phyloP scores from a whole-genome alignment of 2,329 filamentous ascomycete genomes.

The Fusarium fujikuroi region DNA sequence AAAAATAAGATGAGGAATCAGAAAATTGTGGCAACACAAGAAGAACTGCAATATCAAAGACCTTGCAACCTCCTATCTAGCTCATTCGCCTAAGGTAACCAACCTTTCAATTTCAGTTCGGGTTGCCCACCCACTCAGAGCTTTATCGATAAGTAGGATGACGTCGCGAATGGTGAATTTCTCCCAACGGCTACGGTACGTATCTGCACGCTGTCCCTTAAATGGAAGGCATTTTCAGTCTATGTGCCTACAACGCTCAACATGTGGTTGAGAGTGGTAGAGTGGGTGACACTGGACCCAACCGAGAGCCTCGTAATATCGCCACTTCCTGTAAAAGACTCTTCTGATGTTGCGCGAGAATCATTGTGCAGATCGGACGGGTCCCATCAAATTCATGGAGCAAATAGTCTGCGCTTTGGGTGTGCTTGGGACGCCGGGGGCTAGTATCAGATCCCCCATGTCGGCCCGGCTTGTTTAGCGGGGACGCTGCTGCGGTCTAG shows the following conservation, averaged over 20 bases:
- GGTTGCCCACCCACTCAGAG: conserved; percentile 27
- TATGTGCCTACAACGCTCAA: conserved; percentile 7
- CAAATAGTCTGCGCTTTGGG: conserved; percentile 18
- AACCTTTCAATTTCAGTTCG: conserved; percentile 16
- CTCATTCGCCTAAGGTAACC: conserved; percentile 25
- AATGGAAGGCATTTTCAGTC: conserved; percentile 18
- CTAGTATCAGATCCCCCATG: conserved; percentile 33
- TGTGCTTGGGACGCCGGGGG: conserved; percentile 11
- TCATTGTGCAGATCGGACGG: conserved; percentile 30
- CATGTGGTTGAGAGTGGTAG: conserved; percentile 27
- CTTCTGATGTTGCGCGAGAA: conserved; percentile 31
- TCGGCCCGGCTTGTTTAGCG: conserved; percentile 31
- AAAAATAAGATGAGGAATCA: conserved; percentile 26
- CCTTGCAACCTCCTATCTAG: conserved; percentile 39
- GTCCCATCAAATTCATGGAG: conserved; percentile 12
- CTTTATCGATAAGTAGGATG: conserved; percentile 47
- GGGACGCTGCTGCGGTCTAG: conserved; percentile 1
- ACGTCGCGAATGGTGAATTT: conserved; percentile 40
- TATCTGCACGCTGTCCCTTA: conserved; percentile 28
- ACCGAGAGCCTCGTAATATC: conserved; percentile 15
- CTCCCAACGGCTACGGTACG: conserved; percentile 41
- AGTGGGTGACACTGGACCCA: conserved; percentile 21
- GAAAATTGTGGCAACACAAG: conserved; percentile 30
- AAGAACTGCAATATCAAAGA: conserved; percentile 39
- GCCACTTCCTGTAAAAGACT: conserved; percentile 25